Conservation (phyloP, 2,329 filamentous ascomycete genomes). For the Mollisiaceae sp. region DNA sequence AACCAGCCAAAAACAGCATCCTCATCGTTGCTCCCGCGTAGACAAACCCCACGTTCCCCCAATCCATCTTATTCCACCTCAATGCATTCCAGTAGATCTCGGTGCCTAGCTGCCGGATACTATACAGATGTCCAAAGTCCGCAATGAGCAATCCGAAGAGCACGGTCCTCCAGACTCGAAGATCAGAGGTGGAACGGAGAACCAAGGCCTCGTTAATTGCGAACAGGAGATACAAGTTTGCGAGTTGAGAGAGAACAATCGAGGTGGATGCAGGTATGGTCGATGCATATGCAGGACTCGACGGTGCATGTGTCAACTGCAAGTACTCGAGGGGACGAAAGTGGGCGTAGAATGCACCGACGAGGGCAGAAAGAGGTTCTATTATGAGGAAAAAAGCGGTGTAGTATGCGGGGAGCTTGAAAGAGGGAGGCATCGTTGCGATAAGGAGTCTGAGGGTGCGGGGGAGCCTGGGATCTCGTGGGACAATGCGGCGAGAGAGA, state of each 20-base stretch:
- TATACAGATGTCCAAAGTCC: constrained; percentile 78
- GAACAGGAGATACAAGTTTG: constrained; percentile 79
- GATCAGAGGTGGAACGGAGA: constrained; percentile 69
- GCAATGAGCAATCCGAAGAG: constrained; percentile 72
- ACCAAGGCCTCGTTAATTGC: constrained; percentile 79
- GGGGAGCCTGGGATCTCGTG: neutral
- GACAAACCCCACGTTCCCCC: constrained; percentile 73
- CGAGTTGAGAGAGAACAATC: constrained; percentile 74
- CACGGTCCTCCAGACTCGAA: constrained; percentile 72
- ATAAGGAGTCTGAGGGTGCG: constrained; percentile 16
- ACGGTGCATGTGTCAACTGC: constrained; percentile 58
- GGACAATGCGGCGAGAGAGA: constrained; percentile 6
- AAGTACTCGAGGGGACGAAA: constrained; percentile 63
- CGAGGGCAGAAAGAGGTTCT: constrained; percentile 62
- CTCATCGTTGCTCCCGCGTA: constrained; percentile 68
- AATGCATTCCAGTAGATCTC: constrained; percentile 62
- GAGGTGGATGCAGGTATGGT: constrained; percentile 62
- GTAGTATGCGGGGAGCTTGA: constrained; percentile 65
- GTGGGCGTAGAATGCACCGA: constrained; percentile 58
- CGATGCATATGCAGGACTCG: constrained; percentile 30
- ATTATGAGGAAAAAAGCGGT: constrained; percentile 76
- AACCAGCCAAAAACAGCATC: constrained; percentile 60
- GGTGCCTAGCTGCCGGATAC: constrained; percentile 62
- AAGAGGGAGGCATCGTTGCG: constrained; percentile 40
- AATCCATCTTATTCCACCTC: constrained; percentile 70